A percentile compares a stretch with the other conserved stretches of the same genome.
phyloP scores from a whole-genome alignment of 2,329 filamentous ascomycete species.

The Scytalidium sp. region DNA sequence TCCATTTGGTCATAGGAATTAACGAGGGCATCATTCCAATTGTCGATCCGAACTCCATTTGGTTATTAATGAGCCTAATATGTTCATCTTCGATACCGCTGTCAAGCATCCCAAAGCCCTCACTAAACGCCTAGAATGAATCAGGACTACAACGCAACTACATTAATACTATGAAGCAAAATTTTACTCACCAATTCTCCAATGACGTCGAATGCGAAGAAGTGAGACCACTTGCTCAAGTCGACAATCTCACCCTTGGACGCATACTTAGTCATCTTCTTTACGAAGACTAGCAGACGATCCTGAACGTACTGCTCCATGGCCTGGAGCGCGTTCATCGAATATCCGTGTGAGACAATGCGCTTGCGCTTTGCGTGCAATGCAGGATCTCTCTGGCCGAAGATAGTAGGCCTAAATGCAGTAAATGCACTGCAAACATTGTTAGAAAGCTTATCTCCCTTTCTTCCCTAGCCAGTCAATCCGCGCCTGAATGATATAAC shows the following conservation, averaged over 20 bases:
- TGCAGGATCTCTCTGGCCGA: slow-evolving; percentile 29
- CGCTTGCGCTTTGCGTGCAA: slow-evolving; percentile 20
- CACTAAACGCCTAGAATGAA: neutral
- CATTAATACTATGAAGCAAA: neutral
- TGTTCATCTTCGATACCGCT: neutral
- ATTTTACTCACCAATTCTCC: slow-evolving; percentile 21
- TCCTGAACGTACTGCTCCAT: slow-evolving; percentile 32
- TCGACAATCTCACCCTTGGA: slow-evolving; percentile 20
- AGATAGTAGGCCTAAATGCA: slow-evolving; percentile 29
- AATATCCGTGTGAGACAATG: slow-evolving; percentile 31
- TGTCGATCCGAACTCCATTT: neutral
- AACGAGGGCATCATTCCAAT: neutral
- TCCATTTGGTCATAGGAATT: neutral
- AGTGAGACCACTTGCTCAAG: slow-evolving; percentile 27
- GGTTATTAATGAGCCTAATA: neutral
- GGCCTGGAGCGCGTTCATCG: slow-evolving; percentile 28
- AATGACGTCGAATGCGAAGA: slow-evolving; percentile 24
- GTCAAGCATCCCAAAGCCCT: neutral
- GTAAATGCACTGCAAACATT: slow-evolving; percentile 30
- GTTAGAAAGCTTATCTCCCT: neutral
- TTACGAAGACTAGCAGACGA: slow-evolving; percentile 25
- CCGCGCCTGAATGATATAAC: neutral
- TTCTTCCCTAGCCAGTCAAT: neutral
- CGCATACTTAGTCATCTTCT: slow-evolving; percentile 17
- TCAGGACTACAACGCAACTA: neutral